Percentiles rank a stretch among this genome's conserved stretches.
phyloP scores from a whole-genome alignment of 129 eudicot genomes.

The Saposhnikovia divaricata region DNA sequence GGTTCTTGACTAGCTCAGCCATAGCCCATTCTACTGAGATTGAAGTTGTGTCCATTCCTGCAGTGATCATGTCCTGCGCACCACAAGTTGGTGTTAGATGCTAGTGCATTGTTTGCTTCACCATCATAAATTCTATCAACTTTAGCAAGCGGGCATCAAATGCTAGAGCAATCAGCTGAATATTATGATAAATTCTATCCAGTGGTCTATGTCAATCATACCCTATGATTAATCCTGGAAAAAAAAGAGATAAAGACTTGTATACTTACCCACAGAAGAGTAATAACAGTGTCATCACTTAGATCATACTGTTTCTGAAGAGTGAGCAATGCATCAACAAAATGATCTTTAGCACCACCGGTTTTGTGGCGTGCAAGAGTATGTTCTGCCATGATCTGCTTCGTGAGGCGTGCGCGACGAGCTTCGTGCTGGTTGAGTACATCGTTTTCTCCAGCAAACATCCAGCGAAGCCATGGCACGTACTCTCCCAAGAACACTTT shows the following conservation, averaged over 20 bases:
- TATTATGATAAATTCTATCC: too few species aligned
- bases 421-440: constrained; percentile 37
- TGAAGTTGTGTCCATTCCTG: constrained; percentile 89
- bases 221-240: neutral
- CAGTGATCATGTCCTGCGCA: constrained; percentile 82
- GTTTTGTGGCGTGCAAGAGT: constrained; percentile 46
- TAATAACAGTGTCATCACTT: constrained; percentile 73
- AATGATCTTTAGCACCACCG: constrained; percentile 66
- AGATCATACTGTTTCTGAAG: constrained; percentile 74
- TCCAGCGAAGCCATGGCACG: constrained; percentile 61
- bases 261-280: constrained; percentile 79
- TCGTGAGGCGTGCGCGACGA: constrained; percentile 51
- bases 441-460: constrained; percentile 44
- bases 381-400: constrained; percentile 75
- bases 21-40: constrained; percentile 81
- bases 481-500: constrained; percentile 45
- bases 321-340: constrained; percentile 84
- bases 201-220: neutral
- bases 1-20: constrained; percentile 76
- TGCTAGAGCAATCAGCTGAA: neutral
- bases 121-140: neutral
- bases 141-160: neutral
- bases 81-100: constrained; percentile 3
- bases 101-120: neutral
- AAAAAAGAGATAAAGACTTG: neutral